Conservation (phyloP, 495 filamentous ascomycete genomes). For the Hypoxylon trugodes region DNA sequence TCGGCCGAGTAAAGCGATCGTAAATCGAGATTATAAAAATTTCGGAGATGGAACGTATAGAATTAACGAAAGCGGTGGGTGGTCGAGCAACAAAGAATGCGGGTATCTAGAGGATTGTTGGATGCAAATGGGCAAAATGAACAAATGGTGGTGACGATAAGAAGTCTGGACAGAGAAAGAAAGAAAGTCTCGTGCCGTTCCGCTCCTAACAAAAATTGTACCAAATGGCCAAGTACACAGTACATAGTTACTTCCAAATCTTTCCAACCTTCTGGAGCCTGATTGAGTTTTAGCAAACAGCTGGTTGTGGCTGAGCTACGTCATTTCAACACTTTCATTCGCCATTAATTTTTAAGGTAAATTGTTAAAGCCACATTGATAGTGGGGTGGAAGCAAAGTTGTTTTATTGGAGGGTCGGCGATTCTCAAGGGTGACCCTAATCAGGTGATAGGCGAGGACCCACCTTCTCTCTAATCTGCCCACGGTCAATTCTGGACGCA, state of each 20-base stretch:
- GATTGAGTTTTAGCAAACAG: slow-evolving; percentile 2
- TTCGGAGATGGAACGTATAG: background rate
- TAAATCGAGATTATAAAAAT: background rate
- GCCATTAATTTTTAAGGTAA: background rate
- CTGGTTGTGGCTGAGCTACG: slow-evolving; percentile 39
- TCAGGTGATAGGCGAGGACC: slow-evolving; percentile 42
- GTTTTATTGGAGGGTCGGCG: slow-evolving; percentile 26
- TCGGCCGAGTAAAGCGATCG: background rate
- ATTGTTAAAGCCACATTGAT: slow-evolving; percentile 18
- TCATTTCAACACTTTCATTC: slow-evolving; percentile 34
- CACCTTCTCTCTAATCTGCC: slow-evolving; percentile 15
- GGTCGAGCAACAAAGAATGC: slow-evolving; percentile 28
- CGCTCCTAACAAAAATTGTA: slow-evolving; percentile 23
- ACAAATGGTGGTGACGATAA: slow-evolving; percentile 32
- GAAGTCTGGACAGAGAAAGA: slow-evolving; percentile 37
- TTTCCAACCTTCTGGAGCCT: too few relatives aligned
- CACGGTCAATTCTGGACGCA: slow-evolving; percentile 35
- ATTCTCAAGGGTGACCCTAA: slow-evolving; percentile 37
- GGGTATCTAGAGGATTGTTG: slow-evolving; percentile 5
- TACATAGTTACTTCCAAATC: slow-evolving; percentile 18
- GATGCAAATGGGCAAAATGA: too few relatives aligned
- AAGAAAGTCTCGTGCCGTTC: slow-evolving; percentile 42
- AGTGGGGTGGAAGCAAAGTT: background rate
- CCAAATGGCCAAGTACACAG: slow-evolving; percentile 4
- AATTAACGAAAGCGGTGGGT: slow-evolving; percentile 22